These are phyloP conservation scores for Mychonastes homosphaera DNA, from an alignment of 139 green algal species.

Conservation along the genomic window DNA sequence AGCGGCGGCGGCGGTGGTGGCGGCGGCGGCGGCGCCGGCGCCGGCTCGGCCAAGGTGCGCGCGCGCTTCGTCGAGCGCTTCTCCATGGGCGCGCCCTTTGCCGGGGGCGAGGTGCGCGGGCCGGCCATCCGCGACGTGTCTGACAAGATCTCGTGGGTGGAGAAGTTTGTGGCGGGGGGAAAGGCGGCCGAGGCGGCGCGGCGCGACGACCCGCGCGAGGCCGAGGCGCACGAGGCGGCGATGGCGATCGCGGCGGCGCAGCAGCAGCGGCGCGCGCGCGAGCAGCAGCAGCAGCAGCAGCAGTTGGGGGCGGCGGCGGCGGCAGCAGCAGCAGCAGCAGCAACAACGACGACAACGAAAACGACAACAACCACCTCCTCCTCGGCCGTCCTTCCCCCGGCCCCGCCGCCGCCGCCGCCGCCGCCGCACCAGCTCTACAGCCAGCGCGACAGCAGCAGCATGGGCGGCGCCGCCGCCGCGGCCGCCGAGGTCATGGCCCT, in stretches of 20 bases:
- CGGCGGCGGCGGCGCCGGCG: not conserved
- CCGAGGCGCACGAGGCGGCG: slow-evolving; percentile 23
- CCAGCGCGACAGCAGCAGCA: too few relatives aligned
- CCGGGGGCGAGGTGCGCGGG: slow-evolving; percentile 59
- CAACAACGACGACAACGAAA: too few relatives aligned
- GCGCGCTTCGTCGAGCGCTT: slow-evolving; percentile 87
- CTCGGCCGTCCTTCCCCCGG: too few relatives aligned
- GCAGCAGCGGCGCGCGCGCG: not conserved
- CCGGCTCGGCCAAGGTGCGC: slow-evolving; percentile 36
- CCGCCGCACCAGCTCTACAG: too few relatives aligned
- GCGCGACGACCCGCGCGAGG: slow-evolving; percentile 1
- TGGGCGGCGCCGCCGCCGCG: too few relatives aligned
- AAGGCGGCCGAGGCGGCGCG: slow-evolving; percentile 29
- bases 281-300: not conserved
- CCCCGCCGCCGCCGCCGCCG: too few relatives aligned
- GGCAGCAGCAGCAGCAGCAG: slow-evolving; percentile 1
- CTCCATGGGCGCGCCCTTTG: slow-evolving; percentile 72
- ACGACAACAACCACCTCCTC: too few relatives aligned
- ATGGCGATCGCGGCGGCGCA: slow-evolving; percentile 16
- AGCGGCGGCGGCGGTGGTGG: not conserved
- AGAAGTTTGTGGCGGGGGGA: slow-evolving; percentile 75
- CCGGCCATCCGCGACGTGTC: slow-evolving; percentile 58
- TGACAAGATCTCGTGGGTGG: slow-evolving; percentile 78
- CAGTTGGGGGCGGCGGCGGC: not conserved
- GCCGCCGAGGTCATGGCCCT: too few relatives aligned